Base-by-base conservation (phyloP, 192 early-diverging fungal genomes). In the Entrophospora sp. region DNA sequence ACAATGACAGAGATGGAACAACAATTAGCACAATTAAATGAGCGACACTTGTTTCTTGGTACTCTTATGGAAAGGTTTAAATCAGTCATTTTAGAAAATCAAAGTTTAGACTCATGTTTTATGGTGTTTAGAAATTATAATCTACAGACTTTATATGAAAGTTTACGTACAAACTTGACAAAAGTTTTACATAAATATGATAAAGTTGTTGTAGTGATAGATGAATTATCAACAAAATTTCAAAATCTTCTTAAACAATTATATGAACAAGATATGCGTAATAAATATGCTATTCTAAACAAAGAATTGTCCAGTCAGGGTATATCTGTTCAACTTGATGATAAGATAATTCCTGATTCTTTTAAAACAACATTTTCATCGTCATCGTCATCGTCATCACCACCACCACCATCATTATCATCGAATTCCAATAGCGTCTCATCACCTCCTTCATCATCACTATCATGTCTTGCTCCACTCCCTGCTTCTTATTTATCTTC, bases 181-280 rank as follows among this genome's bases (percentile, higher is more conserved):
- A 46, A 46, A 22, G 24, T 46, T 46, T 46, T 46, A 46, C 45
- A 46, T 22, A 46, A 46, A 46, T 22, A n/a, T 24, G 45, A 46
- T 22, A 46, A 22, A 6, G 45, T 46, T 46, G 18, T 22, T 9
- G 45, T 22, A 46, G 18, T 46, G 18, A 46, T 46, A 22, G 45
- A 46, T n/a, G 14, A 0, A 3, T 22, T 22, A 5, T n/a, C 45
- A 3, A 20, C 24, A 10, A 46, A 46, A 10, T 46, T 46, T 22
- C 45, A 46, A 46, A 22, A 22, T 5, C 18, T 46, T n/a, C 18
- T 46, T 22, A 46, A 46, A 24, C 2, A 4, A 22, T 46, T 46
- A 46, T 46, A 46, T 46, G 45, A 46, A 22, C 45, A 46, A 46
- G 45, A 46, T 46, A 46, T 46, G 24, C 45, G 45, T 46, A 46